Evolutionary conservation across 306 rosid species (phyloP), one percentile per base, ranked within the genome.

Genomic region (Castanospermum australe): DNA sequence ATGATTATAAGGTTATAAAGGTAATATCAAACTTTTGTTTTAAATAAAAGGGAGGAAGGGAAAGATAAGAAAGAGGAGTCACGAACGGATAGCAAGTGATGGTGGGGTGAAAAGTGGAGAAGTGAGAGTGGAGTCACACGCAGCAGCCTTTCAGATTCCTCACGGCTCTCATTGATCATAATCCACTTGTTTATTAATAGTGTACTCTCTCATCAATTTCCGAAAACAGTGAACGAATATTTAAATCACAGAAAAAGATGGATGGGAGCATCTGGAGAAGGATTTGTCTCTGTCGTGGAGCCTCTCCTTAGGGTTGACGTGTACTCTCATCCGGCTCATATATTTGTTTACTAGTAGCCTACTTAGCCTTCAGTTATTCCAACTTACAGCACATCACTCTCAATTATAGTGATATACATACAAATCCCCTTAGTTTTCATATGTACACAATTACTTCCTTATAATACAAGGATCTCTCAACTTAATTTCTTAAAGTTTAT

Each of bases 121-220:
- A 66, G 2, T 6, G 20, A 41, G 54, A 66, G 52, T 41, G 72
- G 72, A 66, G 71, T 38, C 72, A 12, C 17, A 41, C 20, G 7
- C 52, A 41, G 35, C 72, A 66, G 24, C 15, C 54, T 66, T 66
- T 66, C 72, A 6, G 72, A 66, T 66, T 66, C 72, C 30, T 41
- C 48, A 66, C 72, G 72, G 35, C 72, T 66, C 72, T 66, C 21
- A 2, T 8, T 5, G 12, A 66, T 41, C 54, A 22, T 66, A 66
- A 21, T 42, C 72, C 72, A 66, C 72, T 66, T 41, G 72, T 66
- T 41, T 4, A 12, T 38, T 65, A 21, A 11, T 28, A 28, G 32
- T 28, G 32, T 28, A 28, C 32, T 1, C 32, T 1, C 32, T 28
- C 3, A 28, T 28, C 32, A 28, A 28, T 28, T 28, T 28, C 32